Conservation (phyloP, 2,329 filamentous ascomycete species). For the Stemphylium beticola region DNA sequence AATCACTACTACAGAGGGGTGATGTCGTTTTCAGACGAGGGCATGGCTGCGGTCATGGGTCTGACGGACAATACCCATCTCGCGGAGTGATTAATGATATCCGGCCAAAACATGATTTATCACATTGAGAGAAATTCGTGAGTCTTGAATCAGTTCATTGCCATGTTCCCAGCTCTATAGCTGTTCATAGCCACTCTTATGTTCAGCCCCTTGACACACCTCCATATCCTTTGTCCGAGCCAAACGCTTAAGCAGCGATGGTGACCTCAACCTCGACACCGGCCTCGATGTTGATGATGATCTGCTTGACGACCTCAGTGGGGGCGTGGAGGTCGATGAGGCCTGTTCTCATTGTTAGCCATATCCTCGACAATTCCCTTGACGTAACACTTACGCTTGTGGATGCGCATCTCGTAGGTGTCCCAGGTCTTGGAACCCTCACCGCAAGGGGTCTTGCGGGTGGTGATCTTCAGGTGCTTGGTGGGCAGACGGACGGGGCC, state of each 20-base stretch:
- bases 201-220: constrained; percentile 13
- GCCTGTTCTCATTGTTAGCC: constrained; percentile 23
- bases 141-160: constrained; percentile 32
- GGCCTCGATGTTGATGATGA: constrained; percentile 95
- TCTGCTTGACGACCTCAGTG: constrained; percentile 96
- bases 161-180: constrained; percentile 26
- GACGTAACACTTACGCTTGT: constrained; percentile 72
- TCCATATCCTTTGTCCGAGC: constrained; percentile 19
- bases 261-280: constrained; percentile 94
- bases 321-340: constrained; percentile 98
- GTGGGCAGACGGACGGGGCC: constrained; percentile 96
- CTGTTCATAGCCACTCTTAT: constrained; percentile 35
- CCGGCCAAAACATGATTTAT: neutral
- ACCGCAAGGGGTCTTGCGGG: constrained; percentile 98
- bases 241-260: constrained; percentile 73
- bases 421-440: constrained; percentile 99
- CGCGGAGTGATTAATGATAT: neutral
- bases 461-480: constrained; percentile 95
- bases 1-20: neutral
- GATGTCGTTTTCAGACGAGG: neutral
- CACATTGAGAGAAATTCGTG: neutral
- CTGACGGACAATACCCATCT: neutral
- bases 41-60: neutral
- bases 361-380: neutral
- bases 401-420: constrained; percentile 97